Base-by-base conservation (phyloP, 352 stramenopile genomes). In the Pythium utonaiense region DNA sequence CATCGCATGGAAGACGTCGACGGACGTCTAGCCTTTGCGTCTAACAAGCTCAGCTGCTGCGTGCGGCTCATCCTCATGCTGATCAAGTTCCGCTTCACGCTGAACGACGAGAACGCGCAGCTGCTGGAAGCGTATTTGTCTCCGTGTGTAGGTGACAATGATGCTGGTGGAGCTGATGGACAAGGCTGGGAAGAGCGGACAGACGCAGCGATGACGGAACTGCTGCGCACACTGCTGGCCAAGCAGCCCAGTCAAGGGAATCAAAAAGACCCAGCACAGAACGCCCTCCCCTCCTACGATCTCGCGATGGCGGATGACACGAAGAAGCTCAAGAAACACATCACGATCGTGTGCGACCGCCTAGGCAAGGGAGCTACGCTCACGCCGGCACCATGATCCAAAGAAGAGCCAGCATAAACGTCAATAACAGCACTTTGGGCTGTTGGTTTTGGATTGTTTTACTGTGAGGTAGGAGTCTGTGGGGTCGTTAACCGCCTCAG, bases 101-200 rank as follows among this genome's bases (percentile, higher is more conserved):
- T 96, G n/a, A 64, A 81, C 56, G 70, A 78, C 21, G 75, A 79
- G 30, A 88, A 88, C 59, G 72, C 81, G 47, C 53, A 58, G 16
- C 54, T 93, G 9, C 69, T 97, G 19, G 62, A 77, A 12, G 58
- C 70, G 12, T 89, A 93, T 65, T 54, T 97, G 38, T 91, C 78
- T 10, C 83, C 86, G 6, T 67, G 77, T 22, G 73, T 93, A 13
- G 55, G 66, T 22, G 78, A 89, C 42, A 83, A 80, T 13, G 62
- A 59, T 30, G 42, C 66, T 49, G 83, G 74, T 48, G 67, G 60
- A 0, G 67, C 66, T 22, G 73, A 88, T 31, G 53, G 62, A 25
- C 73, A 96, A 57, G 87, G 88, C n/a, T 96, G 88, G 89, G 89
- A 97, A 58, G 89, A 97, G 57, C 75, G 73, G 2, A 91, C 83